A percentile compares a stretch with the other conserved stretches of the same genome.
These are phyloP conservation scores for Barbarea vulgaris DNA, from an alignment of 345 rosid genomes.

Conservation along the genomic window DNA sequence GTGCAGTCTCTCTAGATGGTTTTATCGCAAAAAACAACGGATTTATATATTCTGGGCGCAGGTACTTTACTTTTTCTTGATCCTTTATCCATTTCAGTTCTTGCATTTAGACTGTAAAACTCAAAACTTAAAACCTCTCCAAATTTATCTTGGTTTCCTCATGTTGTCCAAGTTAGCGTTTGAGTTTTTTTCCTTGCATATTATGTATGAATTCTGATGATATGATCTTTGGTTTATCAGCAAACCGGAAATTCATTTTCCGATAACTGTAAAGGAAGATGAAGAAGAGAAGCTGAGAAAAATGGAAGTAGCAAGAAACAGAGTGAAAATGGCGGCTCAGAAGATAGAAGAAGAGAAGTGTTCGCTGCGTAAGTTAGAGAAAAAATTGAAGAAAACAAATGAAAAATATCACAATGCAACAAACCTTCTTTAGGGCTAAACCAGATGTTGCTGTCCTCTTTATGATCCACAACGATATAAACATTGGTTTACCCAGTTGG, in stretches of 20 bases:
- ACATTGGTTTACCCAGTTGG: not conserved
- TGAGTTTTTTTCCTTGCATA: not conserved
- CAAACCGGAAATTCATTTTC: slow-evolving; percentile 24
- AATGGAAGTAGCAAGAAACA: slow-evolving; percentile 14
- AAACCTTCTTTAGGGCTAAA: not conserved
- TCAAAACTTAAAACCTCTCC: not conserved
- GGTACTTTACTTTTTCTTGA: slow-evolving; percentile 43
- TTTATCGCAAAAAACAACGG: slow-evolving; percentile 53
- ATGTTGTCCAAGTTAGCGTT: not conserved
- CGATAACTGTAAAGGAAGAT: not conserved
- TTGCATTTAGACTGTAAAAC: not conserved
- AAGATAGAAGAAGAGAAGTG: slow-evolving; percentile 1
- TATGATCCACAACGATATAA: not conserved
- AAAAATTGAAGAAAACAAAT: slow-evolving; percentile 9
- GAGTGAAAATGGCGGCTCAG: not conserved
- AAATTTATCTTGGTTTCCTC: not conserved
- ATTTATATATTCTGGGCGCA: slow-evolving; percentile 44
- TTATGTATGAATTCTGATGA: not conserved
- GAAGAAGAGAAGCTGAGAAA: slow-evolving; percentile 21
- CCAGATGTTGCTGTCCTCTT: not conserved
- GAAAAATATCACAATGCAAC: not conserved
- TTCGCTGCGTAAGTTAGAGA: not conserved
- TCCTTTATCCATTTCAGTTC: not conserved
- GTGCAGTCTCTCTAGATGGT: slow-evolving; percentile 64
- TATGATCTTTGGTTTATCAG: slow-evolving; percentile 1